Conservation (phyloP, 768 basidiomycete genomes). For the Suillus spraguei region DNA sequence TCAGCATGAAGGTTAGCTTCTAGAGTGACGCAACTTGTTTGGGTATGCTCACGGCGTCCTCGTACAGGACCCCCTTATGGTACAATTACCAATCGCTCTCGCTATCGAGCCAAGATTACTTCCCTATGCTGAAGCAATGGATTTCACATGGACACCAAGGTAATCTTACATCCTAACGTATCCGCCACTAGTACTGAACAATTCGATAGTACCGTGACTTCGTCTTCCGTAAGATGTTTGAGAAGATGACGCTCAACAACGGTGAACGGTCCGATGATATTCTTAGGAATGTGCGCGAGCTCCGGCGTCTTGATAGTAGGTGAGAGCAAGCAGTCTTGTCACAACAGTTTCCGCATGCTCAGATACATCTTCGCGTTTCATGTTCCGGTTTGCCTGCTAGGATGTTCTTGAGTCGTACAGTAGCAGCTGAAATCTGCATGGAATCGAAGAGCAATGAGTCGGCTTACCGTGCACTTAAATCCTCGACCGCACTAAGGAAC, state of each 20-base stretch:
- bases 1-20: slow-evolving; percentile 60
- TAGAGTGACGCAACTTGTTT: not conserved
- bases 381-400: slow-evolving; percentile 36
- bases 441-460: slow-evolving; percentile 72
- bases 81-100: slow-evolving; percentile 73
- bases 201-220: slow-evolving; percentile 72
- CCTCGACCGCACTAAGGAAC: slow-evolving; percentile 62
- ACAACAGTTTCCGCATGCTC: slow-evolving; percentile 6
- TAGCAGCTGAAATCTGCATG: slow-evolving; percentile 85
- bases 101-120: slow-evolving; percentile 77
- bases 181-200: slow-evolving; percentile 10
- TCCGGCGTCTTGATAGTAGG: slow-evolving; percentile 71
- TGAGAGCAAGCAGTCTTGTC: slow-evolving; percentile 34
- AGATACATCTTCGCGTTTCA: slow-evolving; percentile 6
- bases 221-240: slow-evolving; percentile 87
- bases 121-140: slow-evolving; percentile 73
- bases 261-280: slow-evolving; percentile 65
- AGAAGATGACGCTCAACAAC: slow-evolving; percentile 49
- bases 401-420: slow-evolving; percentile 82
- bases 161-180: slow-evolving; percentile 27
- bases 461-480: slow-evolving; percentile 70
- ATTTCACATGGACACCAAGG: slow-evolving; percentile 79
- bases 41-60: slow-evolving; percentile 13
- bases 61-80: slow-evolving; percentile 73
- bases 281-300: slow-evolving; percentile 67